Conservation (phyloP, 352 stramenopile genomes). For the Achlya hypogyna region DNA sequence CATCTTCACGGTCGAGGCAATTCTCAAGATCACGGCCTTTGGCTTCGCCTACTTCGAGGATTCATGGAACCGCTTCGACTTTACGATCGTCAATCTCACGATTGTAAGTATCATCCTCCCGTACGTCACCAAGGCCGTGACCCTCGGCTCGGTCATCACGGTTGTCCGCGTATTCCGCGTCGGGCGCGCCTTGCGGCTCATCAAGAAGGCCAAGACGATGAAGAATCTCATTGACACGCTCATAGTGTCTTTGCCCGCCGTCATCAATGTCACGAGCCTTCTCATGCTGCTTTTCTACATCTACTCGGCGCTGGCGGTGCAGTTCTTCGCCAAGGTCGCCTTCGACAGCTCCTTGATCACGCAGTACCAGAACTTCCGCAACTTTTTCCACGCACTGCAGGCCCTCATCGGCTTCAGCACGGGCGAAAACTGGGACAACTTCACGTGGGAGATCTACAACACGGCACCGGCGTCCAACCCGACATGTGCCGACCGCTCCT, state of each 20-base stretch:
- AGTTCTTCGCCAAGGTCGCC: slow-evolving; percentile 87
- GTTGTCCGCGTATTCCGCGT: slow-evolving; percentile 87
- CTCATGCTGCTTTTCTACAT: slow-evolving; percentile 93
- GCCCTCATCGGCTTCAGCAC: slow-evolving; percentile 85
- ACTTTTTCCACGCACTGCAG: slow-evolving; percentile 84
- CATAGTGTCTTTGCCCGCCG: slow-evolving; percentile 78
- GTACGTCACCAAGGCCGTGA: slow-evolving; percentile 28
- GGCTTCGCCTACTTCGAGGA: slow-evolving; percentile 77
- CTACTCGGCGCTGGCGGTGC: slow-evolving; percentile 86
- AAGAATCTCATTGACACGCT: slow-evolving; percentile 85
- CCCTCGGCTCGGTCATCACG: slow-evolving; percentile 45
- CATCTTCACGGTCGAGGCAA: slow-evolving; percentile 83
- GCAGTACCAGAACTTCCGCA: slow-evolving; percentile 87
- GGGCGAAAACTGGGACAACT: slow-evolving; percentile 87
- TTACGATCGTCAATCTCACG: slow-evolving; percentile 64
- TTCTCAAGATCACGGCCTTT: slow-evolving; percentile 80
- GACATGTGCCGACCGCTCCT: slow-evolving; percentile 47
- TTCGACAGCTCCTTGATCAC: slow-evolving; percentile 59
- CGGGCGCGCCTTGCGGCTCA: slow-evolving; percentile 70
- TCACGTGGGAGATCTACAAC: slow-evolving; percentile 37
- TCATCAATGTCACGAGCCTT: slow-evolving; percentile 87
- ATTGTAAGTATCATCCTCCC: slow-evolving; percentile 51
- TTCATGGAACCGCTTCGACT: slow-evolving; percentile 85
- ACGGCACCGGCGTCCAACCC: slow-evolving; percentile 15
- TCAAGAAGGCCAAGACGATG: slow-evolving; percentile 80